These are phyloP conservation scores for Pythium rishiriense DNA, from an alignment of 352 stramenopile species.

Conservation along the genomic window DNA sequence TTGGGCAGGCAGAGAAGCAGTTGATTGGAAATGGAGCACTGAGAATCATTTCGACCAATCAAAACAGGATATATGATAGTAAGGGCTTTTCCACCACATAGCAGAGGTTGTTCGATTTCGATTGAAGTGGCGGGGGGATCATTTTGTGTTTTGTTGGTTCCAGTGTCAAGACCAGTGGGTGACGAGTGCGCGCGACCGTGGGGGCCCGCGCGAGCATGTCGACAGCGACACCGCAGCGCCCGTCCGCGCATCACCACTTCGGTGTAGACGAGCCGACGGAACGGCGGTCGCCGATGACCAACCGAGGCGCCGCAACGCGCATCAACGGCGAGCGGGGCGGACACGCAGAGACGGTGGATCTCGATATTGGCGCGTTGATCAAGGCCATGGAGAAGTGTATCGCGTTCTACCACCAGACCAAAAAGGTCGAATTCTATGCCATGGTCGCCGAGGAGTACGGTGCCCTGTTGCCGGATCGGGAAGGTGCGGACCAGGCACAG, in stretches of 20 bases:
- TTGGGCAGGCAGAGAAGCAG: no score
- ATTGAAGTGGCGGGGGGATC: conserved; percentile 10
- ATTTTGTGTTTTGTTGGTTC: neutral
- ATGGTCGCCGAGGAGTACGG: conserved; percentile 25
- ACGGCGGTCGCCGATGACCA: neutral
- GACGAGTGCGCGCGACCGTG: no score
- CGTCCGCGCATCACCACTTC: no score
- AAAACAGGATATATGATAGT: neutral
- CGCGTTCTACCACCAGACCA: conserved; percentile 21
- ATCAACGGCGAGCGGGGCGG: neutral
- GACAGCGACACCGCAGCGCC: no score
- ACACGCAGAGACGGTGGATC: neutral
- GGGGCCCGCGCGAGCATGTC: neutral
- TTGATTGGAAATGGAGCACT: conserved; percentile 17
- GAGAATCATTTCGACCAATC: conserved; percentile 14
- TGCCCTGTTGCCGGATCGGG: neutral
- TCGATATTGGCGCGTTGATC: conserved; percentile 19
- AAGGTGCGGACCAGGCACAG: no score
- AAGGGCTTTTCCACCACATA: neutral
- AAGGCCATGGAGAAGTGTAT: conserved; percentile 24
- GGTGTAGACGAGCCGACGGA: no score
- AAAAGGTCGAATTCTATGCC: conserved; percentile 22
- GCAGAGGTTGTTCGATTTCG: conserved; percentile 16
- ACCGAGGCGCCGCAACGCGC: no score
- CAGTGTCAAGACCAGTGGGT: neutral